Evolutionary conservation across 192 early-diverging fungal genomes (phyloP).

Genomic region (Funneliformis mosseae): DNA sequence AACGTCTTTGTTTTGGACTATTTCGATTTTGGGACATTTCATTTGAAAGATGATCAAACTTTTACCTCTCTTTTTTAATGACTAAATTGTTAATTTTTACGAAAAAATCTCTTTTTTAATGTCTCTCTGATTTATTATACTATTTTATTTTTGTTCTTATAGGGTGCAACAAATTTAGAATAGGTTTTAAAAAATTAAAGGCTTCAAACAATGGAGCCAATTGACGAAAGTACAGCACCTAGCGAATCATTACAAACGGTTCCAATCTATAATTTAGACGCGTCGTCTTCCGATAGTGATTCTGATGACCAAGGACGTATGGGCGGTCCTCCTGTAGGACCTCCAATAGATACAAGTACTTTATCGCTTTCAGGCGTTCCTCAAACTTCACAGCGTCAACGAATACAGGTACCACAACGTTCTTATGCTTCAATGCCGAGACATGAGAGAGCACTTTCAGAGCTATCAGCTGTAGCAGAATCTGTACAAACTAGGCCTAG

Average conservation of each 20-base stretch:
- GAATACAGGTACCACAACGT: constrained; percentile 11
- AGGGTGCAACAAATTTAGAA: neutral
- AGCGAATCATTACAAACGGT: constrained; percentile 32
- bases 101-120: no score
- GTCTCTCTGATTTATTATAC: no score
- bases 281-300: constrained; percentile 36
- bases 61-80: no score
- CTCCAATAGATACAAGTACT: neutral
- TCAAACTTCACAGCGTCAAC: neutral
- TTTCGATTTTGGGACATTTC: no score
- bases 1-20: no score
- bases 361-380: neutral
- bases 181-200: neutral
- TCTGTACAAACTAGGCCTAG: constrained; percentile 33
- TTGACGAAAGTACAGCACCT: neutral
- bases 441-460: constrained; percentile 18
- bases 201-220: neutral
- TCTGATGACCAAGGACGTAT: neutral
- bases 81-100: no score
- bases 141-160: neutral
- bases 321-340: neutral
- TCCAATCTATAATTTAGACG: constrained; percentile 33
- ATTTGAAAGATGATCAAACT: no score
- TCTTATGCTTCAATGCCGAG: constrained; percentile 1
- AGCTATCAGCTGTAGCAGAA: constrained; percentile 26